Evolutionary conservation across 2,329 filamentous ascomycete genomes (phyloP).

Genomic region (Coniochaeta sp.): DNA sequence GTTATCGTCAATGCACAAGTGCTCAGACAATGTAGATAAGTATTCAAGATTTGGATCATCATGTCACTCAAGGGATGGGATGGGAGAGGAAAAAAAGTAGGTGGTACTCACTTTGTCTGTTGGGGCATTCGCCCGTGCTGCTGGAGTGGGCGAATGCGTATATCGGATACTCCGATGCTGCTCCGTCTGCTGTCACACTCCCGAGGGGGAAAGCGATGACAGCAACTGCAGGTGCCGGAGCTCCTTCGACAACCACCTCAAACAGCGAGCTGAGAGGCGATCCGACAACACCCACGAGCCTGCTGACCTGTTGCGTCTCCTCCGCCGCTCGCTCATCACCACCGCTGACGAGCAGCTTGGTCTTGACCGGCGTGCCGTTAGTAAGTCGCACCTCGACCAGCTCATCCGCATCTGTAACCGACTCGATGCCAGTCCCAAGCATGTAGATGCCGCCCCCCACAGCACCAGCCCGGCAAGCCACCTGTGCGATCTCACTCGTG

Average conservation of each 20-base stretch:
- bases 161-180: constrained; percentile 36
- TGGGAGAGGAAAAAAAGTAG: constrained; percentile 9
- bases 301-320: constrained; percentile 35
- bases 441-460: constrained; percentile 91
- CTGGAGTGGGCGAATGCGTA: constrained; percentile 70
- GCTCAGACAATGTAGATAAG: constrained; percentile 99
- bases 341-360: constrained; percentile 44
- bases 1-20: constrained; percentile 70
- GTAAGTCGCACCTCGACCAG: constrained; percentile 30
- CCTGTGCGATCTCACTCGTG: constrained; percentile 80
- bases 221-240: constrained; percentile 66
- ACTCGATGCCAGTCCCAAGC: constrained; percentile 61
- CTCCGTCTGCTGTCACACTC: constrained; percentile 30
- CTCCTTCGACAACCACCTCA: constrained; percentile 63
- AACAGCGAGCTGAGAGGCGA: constrained; percentile 62
- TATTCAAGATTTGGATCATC: constrained; percentile 84
- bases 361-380: constrained; percentile 49
- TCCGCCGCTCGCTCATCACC: constrained; percentile 20
- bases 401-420: constrained; percentile 11
- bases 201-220: constrained; percentile 59
- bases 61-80: constrained; percentile 44
- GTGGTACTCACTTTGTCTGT: constrained; percentile 74
- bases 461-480: constrained; percentile 81
- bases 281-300: constrained; percentile 62
- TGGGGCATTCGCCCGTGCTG: constrained; percentile 87